Base-by-base conservation (phyloP, 345 rosid species). In the Linum usitatissimum region DNA sequence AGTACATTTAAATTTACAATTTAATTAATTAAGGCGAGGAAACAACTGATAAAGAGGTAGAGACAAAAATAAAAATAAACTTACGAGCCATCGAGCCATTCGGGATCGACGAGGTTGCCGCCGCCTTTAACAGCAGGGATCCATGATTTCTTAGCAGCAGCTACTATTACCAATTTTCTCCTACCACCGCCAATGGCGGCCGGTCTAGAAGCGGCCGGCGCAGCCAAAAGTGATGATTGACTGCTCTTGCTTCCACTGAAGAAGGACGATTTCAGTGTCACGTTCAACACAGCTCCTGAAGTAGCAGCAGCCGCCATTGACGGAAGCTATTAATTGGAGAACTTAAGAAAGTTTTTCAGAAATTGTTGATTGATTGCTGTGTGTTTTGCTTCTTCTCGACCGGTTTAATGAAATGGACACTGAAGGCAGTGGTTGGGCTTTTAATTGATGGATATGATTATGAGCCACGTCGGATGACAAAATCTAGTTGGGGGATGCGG, bases 51-150 rank as follows among this genome's bases (percentile, higher is more conserved):
- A 1, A 7, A 40, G 48, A 40, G 45, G 1, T 3, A 45, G 21
- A n/a, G 5, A 34, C 34, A 18, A 51, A 8, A 6, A 49, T 56
- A 53, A 34, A 49, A 19, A 34, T 34, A 53, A 34, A 83, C 98
- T 80, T 81, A 92, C 98, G 99, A 93, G 82, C 97, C 99, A 63
- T 93, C 99, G 23, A 93, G 99, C 97, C 99, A 93, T 63, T 87
- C 99, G 1, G 99, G 97, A 81, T 93, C 81, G 21, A 84, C 36
- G 57, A 93, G 70, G 88, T 83, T 87, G 62, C 97, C 91, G 7
- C 95, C 97, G n/a, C 84, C 86, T 78, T 6, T 92, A 48, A 93
- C 99, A 13, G 30, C 94, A 9, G 99, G 99, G 70, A 93, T 68
- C 99, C 99, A 93, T 3, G 99, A 93, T 67, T 93, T 89, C 84